Conservation (phyloP, 1,284 basidiomycete genomes). For the Microbotryum silenes-acaulis region DNA sequence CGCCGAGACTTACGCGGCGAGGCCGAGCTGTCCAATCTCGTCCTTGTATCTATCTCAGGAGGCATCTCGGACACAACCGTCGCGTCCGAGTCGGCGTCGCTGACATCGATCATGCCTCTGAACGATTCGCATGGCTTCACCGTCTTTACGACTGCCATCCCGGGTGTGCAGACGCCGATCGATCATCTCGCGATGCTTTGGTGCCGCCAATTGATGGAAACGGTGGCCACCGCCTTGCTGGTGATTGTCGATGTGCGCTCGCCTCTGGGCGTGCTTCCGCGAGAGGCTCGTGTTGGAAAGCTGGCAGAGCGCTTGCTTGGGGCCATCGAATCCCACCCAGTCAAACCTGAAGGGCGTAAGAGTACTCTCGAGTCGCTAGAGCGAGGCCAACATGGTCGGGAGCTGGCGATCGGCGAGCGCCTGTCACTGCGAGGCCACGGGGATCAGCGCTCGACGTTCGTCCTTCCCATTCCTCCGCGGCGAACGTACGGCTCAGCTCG, state of each 20-base stretch:
- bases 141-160: constrained; percentile 76
- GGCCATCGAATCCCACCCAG: constrained; percentile 2
- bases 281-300: constrained; percentile 6
- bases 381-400: not conserved
- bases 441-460: not conserved
- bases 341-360: not conserved
- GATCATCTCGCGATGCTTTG: constrained; percentile 96
- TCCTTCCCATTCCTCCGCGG: constrained; percentile 14
- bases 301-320: constrained; percentile 16
- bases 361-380: constrained; percentile 7
- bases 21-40: constrained; percentile 35
- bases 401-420: constrained; percentile 13
- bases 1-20: not conserved
- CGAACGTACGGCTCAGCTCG: constrained; percentile 7
- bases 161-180: constrained; percentile 87
- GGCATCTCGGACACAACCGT: constrained; percentile 89
- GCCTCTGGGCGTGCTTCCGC: constrained; percentile 8
- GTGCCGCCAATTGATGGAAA: constrained; percentile 94
- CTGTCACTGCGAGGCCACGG: constrained; percentile 1
- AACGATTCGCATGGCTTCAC: constrained; percentile 45
- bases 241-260: constrained; percentile 50
- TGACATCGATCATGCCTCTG: constrained; percentile 45
- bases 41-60: constrained; percentile 81
- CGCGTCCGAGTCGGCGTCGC: constrained; percentile 77
- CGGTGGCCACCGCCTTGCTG: constrained; percentile 68